Base-by-base conservation (phyloP, 176 grass and related monocot species). In the Oryza nivara region DNA sequence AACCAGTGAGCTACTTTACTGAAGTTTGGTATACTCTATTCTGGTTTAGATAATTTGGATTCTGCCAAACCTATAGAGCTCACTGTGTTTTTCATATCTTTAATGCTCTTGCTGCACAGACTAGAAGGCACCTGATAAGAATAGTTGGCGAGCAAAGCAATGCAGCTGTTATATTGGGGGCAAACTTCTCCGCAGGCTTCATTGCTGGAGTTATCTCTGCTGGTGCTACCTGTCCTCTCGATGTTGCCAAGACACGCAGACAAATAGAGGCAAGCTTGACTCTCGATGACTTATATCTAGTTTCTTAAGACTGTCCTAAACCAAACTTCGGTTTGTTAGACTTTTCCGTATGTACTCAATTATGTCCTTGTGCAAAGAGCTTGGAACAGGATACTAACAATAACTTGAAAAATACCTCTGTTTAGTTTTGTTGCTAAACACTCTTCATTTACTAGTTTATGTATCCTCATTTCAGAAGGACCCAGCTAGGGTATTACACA, bases 221-320 rank as follows among this genome's bases (percentile, higher is more conserved):
- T 72, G 92, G 86, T 32, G 91, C 77, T 63, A 98, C 95, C 49
- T 93, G 91, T 74, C 95, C 95, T 92, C 89, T 95, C 10, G 92
- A 98, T 95, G 95, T 98, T 54, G 95, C 92, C 48, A 98, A 95
- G 74, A 98, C 95, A 56, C 84, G 95, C 48, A 87, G 89, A 86
- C 95, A 95, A 70, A 98, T 98, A 85, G 95, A 98, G 91, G 92
- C 77, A 86, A 91, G 84, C 73, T 20, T 32, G 6, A 22, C 38
- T 11, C 4, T 61, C 10, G 30, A 9, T 6, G 54, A 60, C 19
- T 83, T 47, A 23, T 68, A 7, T 28, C 34, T 67, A 51, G 47
- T 72, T 80, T 68, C 23, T 63, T 83, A 20, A 20, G 6, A 45
- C 11, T 11, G 73, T 51, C 74, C 11, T 7, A 17, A 64, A 64